Percentiles rank a stretch among this genome's conserved stretches.
phyloP scores from a whole-genome alignment of 257 asterid species.

The Eustoma russellianum region DNA sequence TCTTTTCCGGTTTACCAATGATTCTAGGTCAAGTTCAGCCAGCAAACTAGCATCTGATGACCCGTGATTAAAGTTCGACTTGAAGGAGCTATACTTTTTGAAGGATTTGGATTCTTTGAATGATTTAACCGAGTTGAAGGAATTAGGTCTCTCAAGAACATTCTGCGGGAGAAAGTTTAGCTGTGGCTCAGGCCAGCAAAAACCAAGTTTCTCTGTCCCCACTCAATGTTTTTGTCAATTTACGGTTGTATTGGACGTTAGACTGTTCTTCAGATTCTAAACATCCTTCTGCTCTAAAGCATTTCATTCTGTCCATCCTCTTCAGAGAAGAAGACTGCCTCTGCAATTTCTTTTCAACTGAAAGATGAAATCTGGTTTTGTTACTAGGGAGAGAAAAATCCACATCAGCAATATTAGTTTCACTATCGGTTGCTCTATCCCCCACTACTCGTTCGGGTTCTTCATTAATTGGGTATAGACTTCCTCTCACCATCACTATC shows the following conservation, averaged over 20 bases:
- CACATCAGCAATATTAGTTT: neutral
- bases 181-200: slow-evolving; percentile 96
- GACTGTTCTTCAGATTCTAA: slow-evolving; percentile 32
- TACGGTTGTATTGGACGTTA: slow-evolving; percentile 21
- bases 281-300: slow-evolving; percentile 39
- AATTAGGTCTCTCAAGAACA: slow-evolving; percentile 44
- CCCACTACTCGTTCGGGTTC: slow-evolving; percentile 32
- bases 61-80: slow-evolving; percentile 22
- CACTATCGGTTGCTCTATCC: slow-evolving; percentile 12
- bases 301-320: slow-evolving; percentile 37
- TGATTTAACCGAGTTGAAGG: slow-evolving; percentile 36
- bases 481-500: slow-evolving; percentile 79
- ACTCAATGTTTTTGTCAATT: slow-evolving; percentile 41
- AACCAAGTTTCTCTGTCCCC: slow-evolving; percentile 70
- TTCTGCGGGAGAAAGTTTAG: slow-evolving; percentile 52
- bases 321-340: slow-evolving; percentile 43
- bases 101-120: slow-evolving; percentile 45
- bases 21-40: slow-evolving; percentile 59
- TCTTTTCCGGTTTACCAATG: slow-evolving; percentile 64
- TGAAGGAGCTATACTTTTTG: slow-evolving; percentile 47
- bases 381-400: slow-evolving; percentile 19
- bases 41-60: slow-evolving; percentile 39
- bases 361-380: slow-evolving; percentile 4
- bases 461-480: slow-evolving; percentile 50
- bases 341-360: slow-evolving; percentile 24